A percentile compares a stretch with the other conserved stretches of the same genome.
These are phyloP conservation scores for Parathielavia hyrcaniae DNA, from an alignment of 495 filamentous ascomycete species.

Conservation along the genomic window DNA sequence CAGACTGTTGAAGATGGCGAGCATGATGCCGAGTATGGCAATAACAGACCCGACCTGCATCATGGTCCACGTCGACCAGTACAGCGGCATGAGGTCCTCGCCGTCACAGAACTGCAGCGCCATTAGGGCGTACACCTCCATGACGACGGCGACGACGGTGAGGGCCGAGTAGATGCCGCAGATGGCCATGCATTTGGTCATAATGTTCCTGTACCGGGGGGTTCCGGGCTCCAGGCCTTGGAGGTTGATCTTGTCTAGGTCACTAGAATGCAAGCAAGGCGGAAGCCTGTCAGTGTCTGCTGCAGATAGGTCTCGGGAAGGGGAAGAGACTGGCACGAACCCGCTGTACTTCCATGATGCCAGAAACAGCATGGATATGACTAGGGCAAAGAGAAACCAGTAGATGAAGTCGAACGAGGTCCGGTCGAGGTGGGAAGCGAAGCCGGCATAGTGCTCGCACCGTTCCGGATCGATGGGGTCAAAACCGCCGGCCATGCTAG, in stretches of 20 bases:
- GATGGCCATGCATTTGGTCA: conserved; percentile 32
- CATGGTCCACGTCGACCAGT: conserved; percentile 46
- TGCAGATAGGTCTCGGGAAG: not conserved
- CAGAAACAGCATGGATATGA: conserved; percentile 37
- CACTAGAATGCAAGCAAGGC: conserved; percentile 15
- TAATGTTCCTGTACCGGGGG: conserved; percentile 20
- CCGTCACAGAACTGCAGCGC: conserved; percentile 45
- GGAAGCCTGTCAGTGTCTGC: not conserved
- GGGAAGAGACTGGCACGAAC: conserved; percentile 25
- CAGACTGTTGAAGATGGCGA: conserved; percentile 38
- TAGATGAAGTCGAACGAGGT: conserved; percentile 42
- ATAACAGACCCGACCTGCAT: conserved; percentile 44
- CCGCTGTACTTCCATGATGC: conserved; percentile 39
- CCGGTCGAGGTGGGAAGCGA: conserved; percentile 37
- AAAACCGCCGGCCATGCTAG: conserved; percentile 37
- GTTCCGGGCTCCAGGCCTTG: conserved; percentile 22
- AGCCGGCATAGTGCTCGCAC: conserved; percentile 44
- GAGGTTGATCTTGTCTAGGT: conserved; percentile 20
- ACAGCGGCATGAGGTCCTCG: conserved; percentile 45
- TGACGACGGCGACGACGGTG: conserved; percentile 32
- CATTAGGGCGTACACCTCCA: conserved; percentile 41
- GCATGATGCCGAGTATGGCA: conserved; percentile 43
- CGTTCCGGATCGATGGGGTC: conserved; percentile 26
- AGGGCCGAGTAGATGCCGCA: conserved; percentile 31
- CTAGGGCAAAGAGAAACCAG: conserved; percentile 41